These are phyloP conservation scores for Monosporozyma yasuniensis DNA, from an alignment of 805 yeast species.

Conservation along the genomic window DNA sequence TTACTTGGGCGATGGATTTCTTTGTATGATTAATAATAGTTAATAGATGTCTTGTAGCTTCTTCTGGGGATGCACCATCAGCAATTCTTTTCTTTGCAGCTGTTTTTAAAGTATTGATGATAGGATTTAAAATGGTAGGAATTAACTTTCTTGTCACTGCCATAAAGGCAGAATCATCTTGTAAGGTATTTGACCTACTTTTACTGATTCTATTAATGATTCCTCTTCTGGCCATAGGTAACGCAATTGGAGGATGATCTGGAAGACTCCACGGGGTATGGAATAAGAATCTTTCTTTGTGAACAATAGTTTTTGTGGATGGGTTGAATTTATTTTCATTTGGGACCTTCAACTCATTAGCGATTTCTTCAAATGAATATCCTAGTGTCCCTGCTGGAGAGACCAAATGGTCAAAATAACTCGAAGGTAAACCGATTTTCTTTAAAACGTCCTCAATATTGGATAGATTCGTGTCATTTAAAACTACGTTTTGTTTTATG, in stretches of 20 bases:
- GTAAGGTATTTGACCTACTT: slow-evolving; percentile 1
- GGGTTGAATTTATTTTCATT: slow-evolving; percentile 9
- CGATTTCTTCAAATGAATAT: neutral
- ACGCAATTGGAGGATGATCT: slow-evolving; percentile 22
- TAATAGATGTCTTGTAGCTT: slow-evolving; percentile 22
- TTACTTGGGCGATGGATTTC: slow-evolving; percentile 14
- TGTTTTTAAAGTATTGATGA: slow-evolving; percentile 26
- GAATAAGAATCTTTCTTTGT: slow-evolving; percentile 23
- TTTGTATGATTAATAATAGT: slow-evolving; percentile 27
- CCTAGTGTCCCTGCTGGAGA: neutral
- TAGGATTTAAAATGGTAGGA: slow-evolving; percentile 24
- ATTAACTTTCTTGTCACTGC: slow-evolving; percentile 15
- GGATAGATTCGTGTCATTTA: slow-evolving; percentile 7
- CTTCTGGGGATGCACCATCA: slow-evolving; percentile 29
- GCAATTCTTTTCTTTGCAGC: slow-evolving; percentile 29
- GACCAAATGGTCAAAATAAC: neutral
- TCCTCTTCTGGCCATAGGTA: slow-evolving; percentile 26
- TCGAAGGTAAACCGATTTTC: slow-evolving; percentile 5
- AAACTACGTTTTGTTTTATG: slow-evolving; percentile 7
- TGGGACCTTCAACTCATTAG: neutral
- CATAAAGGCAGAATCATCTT: slow-evolving; percentile 8
- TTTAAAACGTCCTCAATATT: slow-evolving; percentile 20
- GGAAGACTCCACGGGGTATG: slow-evolving; percentile 32
- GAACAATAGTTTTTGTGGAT: slow-evolving; percentile 20
- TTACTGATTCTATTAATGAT: slow-evolving; percentile 7